These are phyloP conservation scores for Hypomyces perniciosus DNA, from an alignment of 2,329 filamentous ascomycete genomes.

Conservation along the genomic window DNA sequence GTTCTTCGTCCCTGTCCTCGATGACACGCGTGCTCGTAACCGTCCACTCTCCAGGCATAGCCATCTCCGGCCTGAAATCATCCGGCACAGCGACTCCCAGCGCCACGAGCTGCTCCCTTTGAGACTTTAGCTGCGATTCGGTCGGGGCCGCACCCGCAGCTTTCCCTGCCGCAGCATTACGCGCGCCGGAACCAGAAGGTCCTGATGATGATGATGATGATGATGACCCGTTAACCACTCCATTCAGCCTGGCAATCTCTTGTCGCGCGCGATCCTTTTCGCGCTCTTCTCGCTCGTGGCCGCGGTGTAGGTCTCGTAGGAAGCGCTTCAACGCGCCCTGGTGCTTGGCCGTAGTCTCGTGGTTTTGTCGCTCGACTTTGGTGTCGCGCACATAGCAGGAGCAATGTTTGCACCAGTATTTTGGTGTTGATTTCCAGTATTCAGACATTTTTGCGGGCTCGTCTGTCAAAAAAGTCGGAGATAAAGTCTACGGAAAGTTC, in stretches of 20 bases:
- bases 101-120: constrained; percentile 80
- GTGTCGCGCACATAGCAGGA: constrained; percentile 83
- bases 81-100: constrained; percentile 83
- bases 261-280: constrained; percentile 77
- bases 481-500: neutral
- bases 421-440: constrained; percentile 97
- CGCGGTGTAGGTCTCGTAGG: constrained; percentile 79
- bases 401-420: constrained; percentile 99
- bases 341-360: constrained; percentile 81
- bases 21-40: constrained; percentile 59
- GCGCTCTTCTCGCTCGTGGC: constrained; percentile 71
- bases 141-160: constrained; percentile 20
- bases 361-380: constrained; percentile 79
- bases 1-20: constrained; percentile 36
- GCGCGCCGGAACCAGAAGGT: constrained; percentile 13
- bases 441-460: constrained; percentile 64
- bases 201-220: constrained; percentile 28
- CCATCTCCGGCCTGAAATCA: constrained; percentile 71
- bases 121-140: constrained; percentile 67
- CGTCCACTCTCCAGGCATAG: constrained; percentile 85
- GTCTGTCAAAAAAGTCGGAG: neutral
- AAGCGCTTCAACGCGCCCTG: constrained; percentile 84
- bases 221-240: constrained; percentile 53
- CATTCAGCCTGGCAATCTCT: constrained; percentile 82
- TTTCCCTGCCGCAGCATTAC: neutral